Evolutionary conservation across 345 rosid species (phyloP), one percentile per base, ranked within the genome.

Genomic region (Populus euphratica): DNA sequence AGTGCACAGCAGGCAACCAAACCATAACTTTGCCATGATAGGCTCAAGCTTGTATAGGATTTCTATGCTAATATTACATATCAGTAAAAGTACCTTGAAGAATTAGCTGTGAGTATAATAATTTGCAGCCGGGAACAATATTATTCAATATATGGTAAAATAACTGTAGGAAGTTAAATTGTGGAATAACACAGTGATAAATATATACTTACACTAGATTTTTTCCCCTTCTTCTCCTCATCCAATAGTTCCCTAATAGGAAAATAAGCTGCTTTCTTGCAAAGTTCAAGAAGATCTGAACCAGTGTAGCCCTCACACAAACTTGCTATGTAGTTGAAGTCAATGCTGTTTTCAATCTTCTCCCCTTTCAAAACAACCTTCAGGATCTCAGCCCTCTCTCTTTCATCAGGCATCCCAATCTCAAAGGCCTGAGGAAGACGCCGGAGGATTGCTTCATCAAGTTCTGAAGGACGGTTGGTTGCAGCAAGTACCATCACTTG

Each of bases 401-500:
- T 83, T 11, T 80, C 74, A 79, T 90, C 97, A 73, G 99, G 99
- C 76, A 93, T 79, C 81, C 97, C 98, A 77, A 96, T 93, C 89
- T 96, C 99, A 86, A 96, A 93, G 75, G 99, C 89, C 72, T 96
- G 99, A 77, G 99, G 97, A 73, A 96, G 92, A 75, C 98, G 96
- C 61, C 99, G 86, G 18, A 93, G 85, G 78, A 96, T 96, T 72
- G 98, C 99, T 86, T 96, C 97, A 84, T 96, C 99, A 66, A 93
- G 98, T 84, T 93, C 99, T 63, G 98, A 96, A 11, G 99, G 98
- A 65, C 96, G 91, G 87, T 96, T 96, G 2, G 99, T 96, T 59
- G 99, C 99, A 69, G 96, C 97, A 81, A 96, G 98, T 79, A 96
- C 98, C 98, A 93, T 93, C 62, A 96, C 99, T 77, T 89, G 87